Percentiles rank a stretch among this genome's conserved stretches.
These are phyloP conservation scores for Wickerhamiella domercqiae DNA, from an alignment of 805 yeast genomes.

Conservation along the genomic window DNA sequence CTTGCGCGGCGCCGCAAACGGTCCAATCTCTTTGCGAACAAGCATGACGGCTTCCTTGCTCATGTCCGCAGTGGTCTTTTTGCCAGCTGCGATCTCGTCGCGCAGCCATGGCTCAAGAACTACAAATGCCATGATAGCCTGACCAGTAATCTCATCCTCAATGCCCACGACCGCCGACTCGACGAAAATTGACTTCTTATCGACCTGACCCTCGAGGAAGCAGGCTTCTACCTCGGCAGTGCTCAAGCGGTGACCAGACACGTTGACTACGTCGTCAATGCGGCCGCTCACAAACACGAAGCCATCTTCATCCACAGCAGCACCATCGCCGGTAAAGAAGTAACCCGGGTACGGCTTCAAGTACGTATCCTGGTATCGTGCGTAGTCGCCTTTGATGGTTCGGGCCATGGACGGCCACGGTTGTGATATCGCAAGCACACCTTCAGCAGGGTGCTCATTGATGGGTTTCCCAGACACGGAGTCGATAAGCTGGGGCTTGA, in stretches of 20 bases:
- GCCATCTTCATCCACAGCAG: slow-evolving; percentile 92
- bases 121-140: slow-evolving; percentile 92
- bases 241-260: slow-evolving; percentile 94
- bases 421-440: slow-evolving; percentile 77
- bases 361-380: slow-evolving; percentile 79
- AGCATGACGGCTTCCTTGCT: slow-evolving; percentile 65
- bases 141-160: slow-evolving; percentile 91
- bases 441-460: slow-evolving; percentile 81
- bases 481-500: slow-evolving; percentile 79
- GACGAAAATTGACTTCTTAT: slow-evolving; percentile 63
- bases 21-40: slow-evolving; percentile 83
- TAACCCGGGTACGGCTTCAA: slow-evolving; percentile 82
- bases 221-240: slow-evolving; percentile 97
- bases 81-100: slow-evolving; percentile 28
- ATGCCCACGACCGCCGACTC: slow-evolving; percentile 97
- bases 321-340: slow-evolving; percentile 98
- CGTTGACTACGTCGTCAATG: slow-evolving; percentile 96
- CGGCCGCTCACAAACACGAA: slow-evolving; percentile 97
- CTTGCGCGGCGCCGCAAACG: slow-evolving; percentile 88
- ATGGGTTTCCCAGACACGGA: slow-evolving; percentile 83
- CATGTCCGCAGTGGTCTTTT: slow-evolving; percentile 25
- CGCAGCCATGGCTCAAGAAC: slow-evolving; percentile 39
- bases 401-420: slow-evolving; percentile 99
- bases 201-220: slow-evolving; percentile 27
- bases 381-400: slow-evolving; percentile 80